Percentiles rank a stretch among this genome's conserved stretches.
Conservation (phyloP, 2,329 filamentous ascomycete species). For the Aureobasidium mangrovei region DNA sequence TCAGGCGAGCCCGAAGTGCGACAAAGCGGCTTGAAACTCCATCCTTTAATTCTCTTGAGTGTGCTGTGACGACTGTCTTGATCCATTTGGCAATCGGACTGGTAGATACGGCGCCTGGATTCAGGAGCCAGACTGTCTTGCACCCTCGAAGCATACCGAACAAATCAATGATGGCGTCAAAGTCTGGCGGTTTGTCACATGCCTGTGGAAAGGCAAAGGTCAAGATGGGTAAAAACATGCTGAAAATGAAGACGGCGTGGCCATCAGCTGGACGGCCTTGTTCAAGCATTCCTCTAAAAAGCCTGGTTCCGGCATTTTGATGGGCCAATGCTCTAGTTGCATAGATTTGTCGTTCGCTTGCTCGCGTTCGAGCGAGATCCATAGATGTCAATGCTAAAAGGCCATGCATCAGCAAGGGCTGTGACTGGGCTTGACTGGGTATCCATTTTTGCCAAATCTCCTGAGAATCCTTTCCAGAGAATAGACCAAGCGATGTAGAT, state of each 20-base stretch:
- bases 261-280: conserved; percentile 13
- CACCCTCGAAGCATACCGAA: conserved; percentile 22
- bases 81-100: conserved; percentile 8
- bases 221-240: conserved; percentile 21
- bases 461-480: conserved; percentile 17
- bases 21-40: conserved; percentile 9
- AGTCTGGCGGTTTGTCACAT: conserved; percentile 16
- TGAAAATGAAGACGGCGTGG: conserved; percentile 20
- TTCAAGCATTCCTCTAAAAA: conserved; percentile 21
- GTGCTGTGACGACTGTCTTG: neutral
- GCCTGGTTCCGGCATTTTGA: conserved; percentile 21
- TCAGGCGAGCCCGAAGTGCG: conserved; percentile 7
- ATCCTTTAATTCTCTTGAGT: neutral
- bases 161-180: conserved; percentile 22
- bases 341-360: conserved; percentile 14
- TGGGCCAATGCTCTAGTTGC: conserved; percentile 23
- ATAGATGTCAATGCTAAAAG: conserved; percentile 6
- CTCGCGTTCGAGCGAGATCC: conserved; percentile 10
- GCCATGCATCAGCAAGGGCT: conserved; percentile 10
- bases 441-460: conserved; percentile 12
- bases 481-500: conserved; percentile 19
- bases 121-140: conserved; percentile 18
- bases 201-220: conserved; percentile 21
- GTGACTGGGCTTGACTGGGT: conserved; percentile 10
- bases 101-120: conserved; percentile 16